A percentile compares a stretch with the other conserved stretches of the same genome.
phyloP scores from a whole-genome alignment of 495 filamentous ascomycete species.

The Lepidopterella palustris region DNA sequence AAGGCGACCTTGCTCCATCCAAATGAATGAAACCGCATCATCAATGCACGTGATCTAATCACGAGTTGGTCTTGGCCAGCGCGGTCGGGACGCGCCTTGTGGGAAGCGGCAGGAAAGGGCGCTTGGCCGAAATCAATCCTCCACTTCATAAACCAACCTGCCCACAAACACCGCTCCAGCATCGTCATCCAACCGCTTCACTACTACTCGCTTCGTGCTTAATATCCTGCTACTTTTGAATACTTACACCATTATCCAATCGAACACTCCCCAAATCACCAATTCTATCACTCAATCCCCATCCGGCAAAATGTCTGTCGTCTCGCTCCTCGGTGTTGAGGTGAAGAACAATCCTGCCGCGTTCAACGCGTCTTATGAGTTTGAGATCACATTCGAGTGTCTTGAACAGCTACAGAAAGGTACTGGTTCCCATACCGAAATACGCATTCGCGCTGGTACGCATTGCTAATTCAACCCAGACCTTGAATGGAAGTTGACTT shows the following conservation, averaged over 20 bases:
- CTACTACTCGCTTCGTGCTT: not conserved
- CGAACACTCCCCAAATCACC: not conserved
- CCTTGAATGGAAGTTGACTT: constrained; percentile 98
- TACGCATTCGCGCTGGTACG: too few relatives aligned
- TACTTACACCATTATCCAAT: constrained; percentile 18
- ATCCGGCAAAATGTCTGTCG: constrained; percentile 75
- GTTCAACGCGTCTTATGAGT: constrained; percentile 82
- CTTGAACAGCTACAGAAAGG: constrained; percentile 89
- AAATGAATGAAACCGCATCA: too few relatives aligned
- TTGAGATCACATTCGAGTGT: constrained; percentile 98
- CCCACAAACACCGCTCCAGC: not conserved
- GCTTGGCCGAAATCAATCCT: not conserved
- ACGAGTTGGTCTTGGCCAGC: not conserved
- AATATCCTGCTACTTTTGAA: not conserved
- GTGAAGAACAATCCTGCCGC: constrained; percentile 93
- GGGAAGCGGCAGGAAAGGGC: not conserved
- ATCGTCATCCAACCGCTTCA: not conserved
- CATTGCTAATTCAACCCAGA: constrained; percentile 51
- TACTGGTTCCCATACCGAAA: too few relatives aligned
- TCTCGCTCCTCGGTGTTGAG: constrained; percentile 89
- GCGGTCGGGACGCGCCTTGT: not conserved
- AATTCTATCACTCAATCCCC: not conserved
- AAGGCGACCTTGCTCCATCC: too few relatives aligned
- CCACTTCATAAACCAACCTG: not conserved
- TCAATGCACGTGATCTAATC: not conserved